These are phyloP conservation scores for Starmera amethionina DNA, from an alignment of 805 yeast genomes.

Conservation along the genomic window DNA sequence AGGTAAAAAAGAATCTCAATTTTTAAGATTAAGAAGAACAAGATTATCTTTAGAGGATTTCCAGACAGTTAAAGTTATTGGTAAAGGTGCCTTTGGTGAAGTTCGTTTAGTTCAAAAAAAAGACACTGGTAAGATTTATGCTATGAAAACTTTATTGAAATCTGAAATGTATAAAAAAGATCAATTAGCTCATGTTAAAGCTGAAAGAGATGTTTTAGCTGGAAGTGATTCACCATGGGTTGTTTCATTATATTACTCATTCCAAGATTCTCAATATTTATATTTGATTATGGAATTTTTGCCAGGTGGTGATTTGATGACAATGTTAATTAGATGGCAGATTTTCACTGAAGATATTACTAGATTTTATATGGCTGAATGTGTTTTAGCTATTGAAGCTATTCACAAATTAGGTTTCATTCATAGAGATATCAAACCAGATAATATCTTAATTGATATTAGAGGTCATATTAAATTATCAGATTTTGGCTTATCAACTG, in stretches of 20 bases:
- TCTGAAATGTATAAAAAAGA: slow-evolving; percentile 78
- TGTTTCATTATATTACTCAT: slow-evolving; percentile 86
- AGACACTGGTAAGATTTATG: slow-evolving; percentile 93
- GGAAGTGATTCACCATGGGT: slow-evolving; percentile 95
- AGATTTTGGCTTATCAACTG: slow-evolving; percentile 96
- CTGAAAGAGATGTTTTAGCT: slow-evolving; percentile 94
- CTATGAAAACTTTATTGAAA: slow-evolving; percentile 84
- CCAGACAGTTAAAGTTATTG: slow-evolving; percentile 94
- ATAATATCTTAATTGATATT: slow-evolving; percentile 82
- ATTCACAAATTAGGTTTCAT: slow-evolving; percentile 92
- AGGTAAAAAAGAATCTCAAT: slow-evolving; percentile 84
- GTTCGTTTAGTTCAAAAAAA: slow-evolving; percentile 89
- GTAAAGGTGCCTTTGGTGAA: slow-evolving; percentile 99
- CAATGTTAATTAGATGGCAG: slow-evolving; percentile 88
- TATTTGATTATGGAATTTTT: slow-evolving; percentile 98
- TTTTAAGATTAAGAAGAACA: slow-evolving; percentile 78
- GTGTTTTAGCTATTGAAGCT: slow-evolving; percentile 93
- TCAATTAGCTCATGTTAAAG: slow-evolving; percentile 90
- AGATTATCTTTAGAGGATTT: slow-evolving; percentile 92
- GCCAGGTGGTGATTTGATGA: slow-evolving; percentile 98
- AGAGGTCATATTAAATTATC: slow-evolving; percentile 85
- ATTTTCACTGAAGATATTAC: slow-evolving; percentile 92
- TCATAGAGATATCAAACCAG: slow-evolving; percentile 97
- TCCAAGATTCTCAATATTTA: slow-evolving; percentile 85
- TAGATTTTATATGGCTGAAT: slow-evolving; percentile 88